These are phyloP conservation scores for Trichosporon sp. DNA, from an alignment of 1,284 basidiomycete species.

Conservation along the genomic window DNA sequence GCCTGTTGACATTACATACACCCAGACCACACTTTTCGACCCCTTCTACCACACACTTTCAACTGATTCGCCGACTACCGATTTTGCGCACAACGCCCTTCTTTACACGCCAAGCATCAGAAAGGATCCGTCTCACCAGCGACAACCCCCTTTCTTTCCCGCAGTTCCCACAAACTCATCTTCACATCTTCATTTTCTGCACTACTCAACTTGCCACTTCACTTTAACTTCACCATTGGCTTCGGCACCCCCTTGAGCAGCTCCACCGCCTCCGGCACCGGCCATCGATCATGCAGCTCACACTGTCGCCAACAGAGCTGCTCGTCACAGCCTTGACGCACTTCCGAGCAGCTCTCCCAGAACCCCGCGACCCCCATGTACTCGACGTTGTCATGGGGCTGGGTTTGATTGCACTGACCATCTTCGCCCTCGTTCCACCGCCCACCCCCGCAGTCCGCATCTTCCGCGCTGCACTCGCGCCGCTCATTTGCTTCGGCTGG, in stretches of 20 bases:
- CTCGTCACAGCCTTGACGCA: neutral
- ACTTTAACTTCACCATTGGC: neutral
- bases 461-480: slow-evolving; percentile 23
- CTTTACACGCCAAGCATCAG: neutral
- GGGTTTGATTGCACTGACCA: slow-evolving; percentile 6
- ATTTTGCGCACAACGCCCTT: neutral
- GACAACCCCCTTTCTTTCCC: neutral
- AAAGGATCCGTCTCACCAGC: neutral
- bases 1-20: neutral
- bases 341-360: slow-evolving; percentile 12
- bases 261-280: neutral
- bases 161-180: neutral
- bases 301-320: neutral
- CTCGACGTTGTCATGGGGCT: slow-evolving; percentile 10
- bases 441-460: slow-evolving; percentile 25
- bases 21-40: neutral
- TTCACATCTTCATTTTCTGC: neutral
- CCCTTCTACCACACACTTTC: neutral
- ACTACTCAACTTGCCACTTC: neutral
- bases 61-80: neutral
- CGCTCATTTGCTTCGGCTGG: slow-evolving; percentile 19
- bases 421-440: slow-evolving; percentile 20
- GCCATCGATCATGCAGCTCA: neutral
- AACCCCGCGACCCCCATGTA: slow-evolving; percentile 4
- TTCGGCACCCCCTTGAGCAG: neutral